Base-by-base conservation (phyloP, 2,329 filamentous ascomycete species). In the Periconia macrospinosa region DNA sequence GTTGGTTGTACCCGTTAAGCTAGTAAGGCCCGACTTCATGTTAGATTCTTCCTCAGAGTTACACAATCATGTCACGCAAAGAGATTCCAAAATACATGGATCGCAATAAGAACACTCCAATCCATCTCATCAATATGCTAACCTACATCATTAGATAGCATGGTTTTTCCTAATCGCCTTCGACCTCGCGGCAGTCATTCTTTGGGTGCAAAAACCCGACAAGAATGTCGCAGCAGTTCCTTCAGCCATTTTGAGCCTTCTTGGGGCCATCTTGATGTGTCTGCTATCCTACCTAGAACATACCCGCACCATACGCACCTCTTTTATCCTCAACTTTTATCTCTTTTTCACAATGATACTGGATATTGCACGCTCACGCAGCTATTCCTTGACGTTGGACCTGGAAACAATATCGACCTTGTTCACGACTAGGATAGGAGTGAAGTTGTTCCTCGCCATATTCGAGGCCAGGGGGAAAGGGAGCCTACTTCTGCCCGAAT, bases 221-320 rank as follows among this genome's bases (percentile, higher is more conserved):
- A 56, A 55, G 37, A 59, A 56, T 50, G 53, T 52, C n/a, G 65
- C 61, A 7, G 66, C 68, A 19, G 33, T 70, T 9, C 54, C 70
- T 15, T 64, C 68, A 6, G 68, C 67, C 15, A 56, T 57, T 14
- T n/a, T 73, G 27, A 63, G 58, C 50, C 58, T 73, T 19, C 51
- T 67, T 2, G 62, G 66, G 6, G 59, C 65, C 9, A 18, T 69
- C 2, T 23, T 66, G 10, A 65, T 81, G 13, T 60, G 65, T 43
- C 49, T 75, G 13, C 66, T 80, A 30, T 81, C 80, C 1, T 78
- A 75, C 60, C 64, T 77, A 27, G 79, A 83, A 58, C 81, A 83
- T 58, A 60, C 68, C 17, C 74, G 74, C 30, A 76, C 76, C 6
- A 66, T 78, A 41, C 68, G 72, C 17, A 79, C 81, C 1, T 82